Conservation (phyloP, 352 stramenopile species). For the Globisporangium paddicum region DNA sequence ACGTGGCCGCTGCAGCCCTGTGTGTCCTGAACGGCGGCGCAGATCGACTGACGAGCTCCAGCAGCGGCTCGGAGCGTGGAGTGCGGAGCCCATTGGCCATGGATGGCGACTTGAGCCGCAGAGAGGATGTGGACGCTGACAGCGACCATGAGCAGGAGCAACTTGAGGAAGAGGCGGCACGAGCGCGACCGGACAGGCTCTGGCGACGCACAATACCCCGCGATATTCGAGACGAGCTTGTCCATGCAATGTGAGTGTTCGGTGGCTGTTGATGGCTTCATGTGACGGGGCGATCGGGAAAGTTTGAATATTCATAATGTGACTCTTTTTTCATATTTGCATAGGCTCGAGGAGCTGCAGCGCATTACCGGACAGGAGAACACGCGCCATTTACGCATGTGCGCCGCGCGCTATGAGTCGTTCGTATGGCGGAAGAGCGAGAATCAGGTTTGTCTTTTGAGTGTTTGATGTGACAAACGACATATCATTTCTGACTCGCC, state of each 20-base stretch:
- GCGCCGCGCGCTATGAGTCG: constrained; percentile 60
- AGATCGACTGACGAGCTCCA: not conserved
- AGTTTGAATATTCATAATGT: not conserved
- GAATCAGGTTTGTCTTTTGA: constrained; percentile 36
- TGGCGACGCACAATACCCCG: constrained; percentile 19
- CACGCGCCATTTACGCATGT: constrained; percentile 48
- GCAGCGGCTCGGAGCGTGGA: not conserved
- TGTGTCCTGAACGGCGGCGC: constrained; percentile 7
- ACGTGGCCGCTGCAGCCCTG: constrained; percentile 11
- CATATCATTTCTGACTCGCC: not conserved
- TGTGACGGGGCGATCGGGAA: not conserved
- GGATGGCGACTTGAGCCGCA: not conserved
- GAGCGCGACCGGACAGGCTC: constrained; percentile 1
- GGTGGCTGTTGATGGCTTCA: not conserved
- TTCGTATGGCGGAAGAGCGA: constrained; percentile 67
- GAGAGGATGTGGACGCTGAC: not conserved
- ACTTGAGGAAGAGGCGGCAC: not conserved
- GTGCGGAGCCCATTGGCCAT: not conserved
- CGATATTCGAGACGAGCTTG: constrained; percentile 24
- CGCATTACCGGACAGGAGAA: constrained; percentile 55
- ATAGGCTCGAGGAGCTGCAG: constrained; percentile 36
- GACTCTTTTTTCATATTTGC: not conserved
- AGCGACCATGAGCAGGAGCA: constrained; percentile 6
- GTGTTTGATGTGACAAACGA: too few relatives aligned
- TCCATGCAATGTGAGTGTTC: constrained; percentile 26